phyloP scores from a whole-genome alignment of 2,329 filamentous ascomycete species.

The Bipolaris bicolor region DNA sequence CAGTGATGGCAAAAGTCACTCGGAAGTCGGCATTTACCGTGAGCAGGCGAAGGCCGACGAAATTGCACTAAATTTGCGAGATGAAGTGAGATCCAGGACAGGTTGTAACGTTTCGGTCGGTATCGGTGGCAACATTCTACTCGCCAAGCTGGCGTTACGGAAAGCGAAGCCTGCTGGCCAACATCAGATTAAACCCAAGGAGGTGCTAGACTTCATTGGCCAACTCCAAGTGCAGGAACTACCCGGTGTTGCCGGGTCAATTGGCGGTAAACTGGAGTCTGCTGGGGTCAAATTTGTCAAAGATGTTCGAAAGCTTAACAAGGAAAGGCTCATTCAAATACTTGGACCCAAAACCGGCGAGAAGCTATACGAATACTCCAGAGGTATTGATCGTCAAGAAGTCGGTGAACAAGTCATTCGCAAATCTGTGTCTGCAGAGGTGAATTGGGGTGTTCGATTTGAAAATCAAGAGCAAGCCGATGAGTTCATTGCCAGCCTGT shows the following conservation, averaged over 20 bases:
- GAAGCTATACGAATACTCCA: conserved; percentile 86
- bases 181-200: conserved; percentile 82
- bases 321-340: conserved; percentile 73
- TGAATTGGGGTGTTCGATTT: conserved; percentile 98
- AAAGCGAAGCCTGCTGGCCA: conserved; percentile 96
- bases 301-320: conserved; percentile 78
- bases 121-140: conserved; percentile 86
- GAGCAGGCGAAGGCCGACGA: conserved; percentile 81
- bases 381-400: conserved; percentile 83
- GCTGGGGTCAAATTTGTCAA: conserved; percentile 81
- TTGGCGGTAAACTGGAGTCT: conserved; percentile 85
- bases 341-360: conserved; percentile 93
- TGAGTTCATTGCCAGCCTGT: conserved; percentile 85
- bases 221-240: conserved; percentile 79
- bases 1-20: conserved; percentile 68
- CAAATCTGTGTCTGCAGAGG: conserved; percentile 95
- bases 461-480: conserved; percentile 91
- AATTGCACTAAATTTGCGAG: conserved; percentile 71
- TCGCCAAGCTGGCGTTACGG: conserved; percentile 87
- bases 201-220: conserved; percentile 77
- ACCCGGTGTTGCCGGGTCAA: conserved; percentile 90
- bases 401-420: conserved; percentile 84
- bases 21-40: conserved; percentile 72
- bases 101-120: conserved; percentile 90
- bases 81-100: conserved; percentile 74